A percentile compares a stretch with the other conserved stretches of the same genome.
phyloP scores from a whole-genome alignment of 768 basidiomycete species.

The Thelephora aurantiotincta region DNA sequence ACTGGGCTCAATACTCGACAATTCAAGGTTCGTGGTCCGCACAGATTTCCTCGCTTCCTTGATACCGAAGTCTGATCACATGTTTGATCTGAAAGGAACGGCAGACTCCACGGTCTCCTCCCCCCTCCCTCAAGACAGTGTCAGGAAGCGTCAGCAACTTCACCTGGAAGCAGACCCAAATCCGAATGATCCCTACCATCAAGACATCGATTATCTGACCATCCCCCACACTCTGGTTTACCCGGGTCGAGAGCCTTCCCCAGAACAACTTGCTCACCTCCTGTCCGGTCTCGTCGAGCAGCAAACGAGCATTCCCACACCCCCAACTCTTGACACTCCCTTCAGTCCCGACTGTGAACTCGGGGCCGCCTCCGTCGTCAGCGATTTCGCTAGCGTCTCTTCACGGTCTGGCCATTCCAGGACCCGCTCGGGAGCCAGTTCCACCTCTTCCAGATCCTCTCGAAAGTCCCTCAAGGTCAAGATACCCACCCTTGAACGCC shows the following conservation, averaged over 20 bases:
- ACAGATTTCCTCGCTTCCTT: not conserved
- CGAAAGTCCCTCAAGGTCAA: constrained; percentile 4
- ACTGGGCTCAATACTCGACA: constrained; percentile 62
- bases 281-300: constrained; percentile 6
- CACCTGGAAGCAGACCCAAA: constrained; percentile 7
- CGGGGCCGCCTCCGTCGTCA: not conserved
- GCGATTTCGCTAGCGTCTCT: constrained; percentile 2
- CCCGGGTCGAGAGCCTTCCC: constrained; percentile 16
- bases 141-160: constrained; percentile 13
- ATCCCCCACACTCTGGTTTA: constrained; percentile 7
- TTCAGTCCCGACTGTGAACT: not conserved
- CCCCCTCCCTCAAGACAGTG: constrained; percentile 19
- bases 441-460: not conserved
- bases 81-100: constrained; percentile 30
- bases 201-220: constrained; percentile 10
- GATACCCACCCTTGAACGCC: constrained; percentile 5
- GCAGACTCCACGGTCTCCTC: constrained; percentile 60
- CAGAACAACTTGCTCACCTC: constrained; percentile 13
- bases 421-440: not conserved
- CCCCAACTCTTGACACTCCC: constrained; percentile 1
- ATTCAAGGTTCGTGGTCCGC: constrained; percentile 42
- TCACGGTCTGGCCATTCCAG: constrained; percentile 2
- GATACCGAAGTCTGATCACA: not conserved
- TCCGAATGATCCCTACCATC: constrained; percentile 11
- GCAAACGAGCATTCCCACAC: no score